These are phyloP conservation scores for Quercus phellos DNA, from an alignment of 331 rosid species.

Conservation along the genomic window DNA sequence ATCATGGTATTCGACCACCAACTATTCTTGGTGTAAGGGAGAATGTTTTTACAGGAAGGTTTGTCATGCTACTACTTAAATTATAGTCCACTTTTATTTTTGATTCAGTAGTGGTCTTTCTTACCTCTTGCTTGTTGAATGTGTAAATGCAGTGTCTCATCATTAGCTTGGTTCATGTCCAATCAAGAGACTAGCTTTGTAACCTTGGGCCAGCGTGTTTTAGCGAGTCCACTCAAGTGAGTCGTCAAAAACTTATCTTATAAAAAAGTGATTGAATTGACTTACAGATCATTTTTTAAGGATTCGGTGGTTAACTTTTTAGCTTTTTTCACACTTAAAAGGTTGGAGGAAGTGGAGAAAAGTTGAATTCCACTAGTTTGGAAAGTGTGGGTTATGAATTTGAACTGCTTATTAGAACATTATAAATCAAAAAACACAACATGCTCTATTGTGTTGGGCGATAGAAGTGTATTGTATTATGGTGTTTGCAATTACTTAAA, in stretches of 20 bases:
- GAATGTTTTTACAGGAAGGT: constrained; percentile 98
- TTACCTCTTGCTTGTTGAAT: constrained; percentile 21
- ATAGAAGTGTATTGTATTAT: neutral
- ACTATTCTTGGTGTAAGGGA: constrained; percentile 96
- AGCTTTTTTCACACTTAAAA: neutral
- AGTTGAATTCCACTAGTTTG: neutral
- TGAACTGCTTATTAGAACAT: neutral
- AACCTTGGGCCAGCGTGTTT: constrained; percentile 88
- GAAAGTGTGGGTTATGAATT: neutral
- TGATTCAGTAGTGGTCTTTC: constrained; percentile 6
- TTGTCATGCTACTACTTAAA: constrained; percentile 23
- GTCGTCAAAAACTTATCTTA: constrained; percentile 17
- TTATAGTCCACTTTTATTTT: constrained; percentile 8
- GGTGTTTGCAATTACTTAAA: neutral
- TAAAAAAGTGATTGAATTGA: neutral
- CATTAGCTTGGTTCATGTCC: constrained; percentile 99
- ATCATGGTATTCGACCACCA: constrained; percentile 82
- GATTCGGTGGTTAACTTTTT: neutral
- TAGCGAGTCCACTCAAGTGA: constrained; percentile 93
- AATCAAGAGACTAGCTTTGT: constrained; percentile 99
- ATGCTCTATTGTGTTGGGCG: too few relatives aligned
- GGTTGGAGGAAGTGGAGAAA: neutral
- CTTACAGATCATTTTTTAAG: neutral
- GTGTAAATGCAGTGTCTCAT: constrained; percentile 79
- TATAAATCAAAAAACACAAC: neutral